Conservation (phyloP, 208 protist genomes). For the Trypanosoma rangeli region DNA sequence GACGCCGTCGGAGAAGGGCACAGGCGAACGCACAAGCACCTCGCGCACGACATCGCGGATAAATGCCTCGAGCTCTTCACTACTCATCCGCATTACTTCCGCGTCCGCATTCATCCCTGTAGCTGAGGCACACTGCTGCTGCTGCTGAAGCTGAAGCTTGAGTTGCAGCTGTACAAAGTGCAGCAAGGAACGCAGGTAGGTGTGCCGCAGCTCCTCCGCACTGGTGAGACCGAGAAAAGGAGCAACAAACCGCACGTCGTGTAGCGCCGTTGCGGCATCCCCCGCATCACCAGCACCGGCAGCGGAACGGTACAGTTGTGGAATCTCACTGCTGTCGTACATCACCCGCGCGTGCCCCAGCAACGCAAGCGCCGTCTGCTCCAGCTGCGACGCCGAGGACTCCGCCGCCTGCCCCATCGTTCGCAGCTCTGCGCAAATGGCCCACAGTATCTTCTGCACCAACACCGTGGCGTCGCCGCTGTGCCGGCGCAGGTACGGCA, state of each 20-base stretch:
- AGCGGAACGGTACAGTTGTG: constrained; percentile 19
- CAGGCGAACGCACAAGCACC: constrained; percentile 52
- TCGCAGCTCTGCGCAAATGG: constrained; percentile 46
- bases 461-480: constrained; percentile 45
- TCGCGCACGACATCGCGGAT: constrained; percentile 52
- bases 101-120: constrained; percentile 32
- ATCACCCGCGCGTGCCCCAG: constrained; percentile 53
- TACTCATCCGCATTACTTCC: constrained; percentile 32
- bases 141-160: constrained; percentile 36
- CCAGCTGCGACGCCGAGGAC: constrained; percentile 22
- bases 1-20: constrained; percentile 38
- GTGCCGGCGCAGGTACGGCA: constrained; percentile 68
- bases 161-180: constrained; percentile 80
- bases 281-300: constrained; percentile 10
- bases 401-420: constrained; percentile 30
- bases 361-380: constrained; percentile 38
- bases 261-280: constrained; percentile 21
- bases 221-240: constrained; percentile 73
- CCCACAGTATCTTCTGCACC: constrained; percentile 72
- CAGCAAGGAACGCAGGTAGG: constrained; percentile 57
- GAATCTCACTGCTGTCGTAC: constrained; percentile 61
- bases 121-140: constrained; percentile 13
- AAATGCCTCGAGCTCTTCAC: constrained; percentile 43
- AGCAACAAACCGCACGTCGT: constrained; percentile 70
- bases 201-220: constrained; percentile 45